Percentiles rank a stretch among this genome's conserved stretches.
phyloP scores from a whole-genome alignment of 2,329 filamentous ascomycete species.

The Neofusicoccum umdonicola region DNA sequence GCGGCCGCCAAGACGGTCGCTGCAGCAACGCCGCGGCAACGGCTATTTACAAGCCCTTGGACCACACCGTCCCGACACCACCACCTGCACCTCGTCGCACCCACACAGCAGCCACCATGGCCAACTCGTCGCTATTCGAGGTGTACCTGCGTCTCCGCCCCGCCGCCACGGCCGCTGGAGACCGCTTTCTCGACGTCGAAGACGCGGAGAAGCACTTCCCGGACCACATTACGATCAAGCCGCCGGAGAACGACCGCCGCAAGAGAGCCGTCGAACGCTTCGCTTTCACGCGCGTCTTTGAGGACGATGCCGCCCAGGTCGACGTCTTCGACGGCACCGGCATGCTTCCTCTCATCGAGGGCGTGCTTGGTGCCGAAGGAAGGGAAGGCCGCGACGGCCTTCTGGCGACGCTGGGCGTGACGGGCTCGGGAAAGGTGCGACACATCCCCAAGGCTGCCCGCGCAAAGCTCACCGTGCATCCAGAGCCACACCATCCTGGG shows the following conservation, averaged over 20 bases:
- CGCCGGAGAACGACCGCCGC: conserved; percentile 75
- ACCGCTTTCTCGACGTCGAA: conserved; percentile 81
- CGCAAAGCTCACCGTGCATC: neutral
- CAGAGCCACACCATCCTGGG: conserved; percentile 96
- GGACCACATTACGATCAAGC: conserved; percentile 53
- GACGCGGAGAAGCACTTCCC: conserved; percentile 36
- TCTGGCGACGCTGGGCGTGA: conserved; percentile 88
- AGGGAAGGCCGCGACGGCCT: conserved; percentile 84
- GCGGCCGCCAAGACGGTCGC: neutral
- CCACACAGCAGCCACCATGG: conserved; percentile 28
- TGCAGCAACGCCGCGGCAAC: neutral
- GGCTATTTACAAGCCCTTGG: neutral
- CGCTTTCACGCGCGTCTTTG: conserved; percentile 89
- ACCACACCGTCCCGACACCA: neutral
- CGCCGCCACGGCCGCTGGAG: conserved; percentile 45
- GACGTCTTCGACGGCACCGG: conserved; percentile 82
- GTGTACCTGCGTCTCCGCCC: conserved; percentile 79
- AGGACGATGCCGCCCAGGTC: conserved; percentile 78
- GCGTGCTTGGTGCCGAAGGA: conserved; percentile 70
- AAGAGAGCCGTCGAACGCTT: conserved; percentile 91
- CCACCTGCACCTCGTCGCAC: conserved; percentile 1
- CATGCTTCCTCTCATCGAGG: conserved; percentile 72
- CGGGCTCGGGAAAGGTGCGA: conserved; percentile 90
- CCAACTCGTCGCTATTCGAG: conserved; percentile 70
- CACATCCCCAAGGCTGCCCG: neutral